These are phyloP conservation scores for Ramaria sp. DNA, from an alignment of 768 basidiomycete genomes.

Conservation along the genomic window DNA sequence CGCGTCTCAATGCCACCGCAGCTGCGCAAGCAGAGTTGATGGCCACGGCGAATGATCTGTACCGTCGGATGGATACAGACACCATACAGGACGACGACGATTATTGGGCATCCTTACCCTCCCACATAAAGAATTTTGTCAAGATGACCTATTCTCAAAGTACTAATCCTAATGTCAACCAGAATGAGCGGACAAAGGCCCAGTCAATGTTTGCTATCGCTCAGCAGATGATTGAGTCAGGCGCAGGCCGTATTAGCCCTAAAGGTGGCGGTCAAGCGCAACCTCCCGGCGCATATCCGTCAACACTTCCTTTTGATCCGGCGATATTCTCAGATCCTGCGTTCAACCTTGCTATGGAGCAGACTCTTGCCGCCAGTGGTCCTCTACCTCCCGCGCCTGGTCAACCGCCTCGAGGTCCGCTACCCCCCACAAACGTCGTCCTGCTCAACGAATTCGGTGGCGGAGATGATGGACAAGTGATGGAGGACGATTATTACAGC, in stretches of 20 bases:
- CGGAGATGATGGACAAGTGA: constrained; percentile 24
- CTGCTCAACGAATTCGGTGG: constrained; percentile 27
- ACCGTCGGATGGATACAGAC: constrained; percentile 40
- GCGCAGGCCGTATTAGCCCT: constrained; percentile 25
- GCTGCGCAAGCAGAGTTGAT: constrained; percentile 48
- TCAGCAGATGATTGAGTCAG: constrained; percentile 49
- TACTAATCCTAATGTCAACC: constrained; percentile 17
- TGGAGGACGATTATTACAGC: constrained; percentile 34
- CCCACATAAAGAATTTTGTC: constrained; percentile 60
- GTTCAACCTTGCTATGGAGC: constrained; percentile 40
- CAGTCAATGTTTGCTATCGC: constrained; percentile 60
- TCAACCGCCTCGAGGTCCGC: constrained; percentile 23
- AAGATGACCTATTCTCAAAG: constrained; percentile 27
- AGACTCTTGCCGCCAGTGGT: constrained; percentile 23
- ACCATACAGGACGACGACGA: constrained; percentile 40
- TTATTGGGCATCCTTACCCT: constrained; percentile 60
- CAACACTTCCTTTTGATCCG: constrained; percentile 34
- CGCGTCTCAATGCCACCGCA: constrained; percentile 24
- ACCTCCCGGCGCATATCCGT: constrained; percentile 16
- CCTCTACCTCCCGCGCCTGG: constrained; percentile 23
- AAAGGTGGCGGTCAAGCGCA: constrained; percentile 30
- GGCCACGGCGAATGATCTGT: constrained; percentile 50
- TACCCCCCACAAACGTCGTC: constrained; percentile 20
- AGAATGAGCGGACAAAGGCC: constrained; percentile 31
- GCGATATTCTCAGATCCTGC: constrained; percentile 44